phyloP scores from a whole-genome alignment of 2,329 filamentous ascomycete species.

The Pezicula rhizophila region DNA sequence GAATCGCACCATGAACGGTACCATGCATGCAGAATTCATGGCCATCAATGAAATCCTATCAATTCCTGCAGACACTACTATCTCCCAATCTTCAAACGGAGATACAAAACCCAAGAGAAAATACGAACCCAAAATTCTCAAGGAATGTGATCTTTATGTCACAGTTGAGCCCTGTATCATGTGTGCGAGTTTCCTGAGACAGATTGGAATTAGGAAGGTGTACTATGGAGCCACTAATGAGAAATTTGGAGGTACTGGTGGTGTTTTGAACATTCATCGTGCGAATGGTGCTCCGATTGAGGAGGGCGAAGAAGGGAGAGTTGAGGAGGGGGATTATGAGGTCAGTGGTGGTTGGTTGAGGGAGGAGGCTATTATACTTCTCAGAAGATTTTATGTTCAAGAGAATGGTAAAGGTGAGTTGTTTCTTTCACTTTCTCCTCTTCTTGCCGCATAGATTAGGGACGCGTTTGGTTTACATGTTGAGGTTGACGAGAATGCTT shows the following conservation, averaged over 20 bases:
- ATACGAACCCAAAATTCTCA: constrained; percentile 52
- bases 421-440: background rate
- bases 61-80: constrained; percentile 37
- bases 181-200: constrained; percentile 88
- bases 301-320: constrained; percentile 31
- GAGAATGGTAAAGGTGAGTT: constrained; percentile 82
- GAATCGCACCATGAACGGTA: constrained; percentile 84
- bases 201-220: constrained; percentile 81
- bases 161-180: constrained; percentile 99
- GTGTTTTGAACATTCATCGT: constrained; percentile 77
- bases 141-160: constrained; percentile 77
- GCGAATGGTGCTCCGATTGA: constrained; percentile 15
- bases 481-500: background rate
- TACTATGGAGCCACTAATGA: constrained; percentile 96
- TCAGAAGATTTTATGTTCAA: constrained; percentile 94
- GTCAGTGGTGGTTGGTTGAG: constrained; percentile 83
- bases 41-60: constrained; percentile 63
- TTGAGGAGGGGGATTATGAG: constrained; percentile 69
- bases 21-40: constrained; percentile 91
- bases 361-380: constrained; percentile 86
- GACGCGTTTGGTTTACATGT: background rate
- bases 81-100: constrained; percentile 30
- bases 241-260: constrained; percentile 92
- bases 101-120: constrained; percentile 40
- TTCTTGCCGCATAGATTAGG: background rate